phyloP scores from a whole-genome alignment of 176 grass and related monocot genomes.

The Musa beccarii region DNA sequence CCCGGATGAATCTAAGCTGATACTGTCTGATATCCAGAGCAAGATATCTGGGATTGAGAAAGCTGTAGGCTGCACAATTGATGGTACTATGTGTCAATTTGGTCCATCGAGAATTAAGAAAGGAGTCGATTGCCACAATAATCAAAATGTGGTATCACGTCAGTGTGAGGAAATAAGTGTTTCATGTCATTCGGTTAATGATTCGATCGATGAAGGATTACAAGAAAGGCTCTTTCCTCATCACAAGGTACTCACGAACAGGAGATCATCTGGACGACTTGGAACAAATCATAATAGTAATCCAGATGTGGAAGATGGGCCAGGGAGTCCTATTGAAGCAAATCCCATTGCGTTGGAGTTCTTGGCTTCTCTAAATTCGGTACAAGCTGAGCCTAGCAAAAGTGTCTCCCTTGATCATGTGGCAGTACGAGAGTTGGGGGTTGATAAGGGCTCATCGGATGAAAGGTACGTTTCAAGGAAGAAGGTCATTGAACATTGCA shows the following conservation, averaged over 20 bases:
- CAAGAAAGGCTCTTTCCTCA: slow-evolving; percentile 90
- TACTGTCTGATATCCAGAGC: slow-evolving; percentile 85
- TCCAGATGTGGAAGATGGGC: not conserved
- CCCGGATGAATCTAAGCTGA: slow-evolving; percentile 76
- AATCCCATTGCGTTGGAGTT: slow-evolving; percentile 74
- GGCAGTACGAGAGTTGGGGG: not conserved
- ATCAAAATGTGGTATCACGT: slow-evolving; percentile 12
- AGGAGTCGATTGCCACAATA: slow-evolving; percentile 17
- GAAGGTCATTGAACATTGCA: slow-evolving; percentile 21
- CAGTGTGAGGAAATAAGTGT: slow-evolving; percentile 16
- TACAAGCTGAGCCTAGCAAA: slow-evolving; percentile 37
- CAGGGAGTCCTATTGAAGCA: slow-evolving; percentile 30
- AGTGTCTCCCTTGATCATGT: slow-evolving; percentile 23
- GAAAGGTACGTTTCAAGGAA: slow-evolving; percentile 43
- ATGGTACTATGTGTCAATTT: slow-evolving; percentile 37
- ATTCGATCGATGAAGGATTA: slow-evolving; percentile 57
- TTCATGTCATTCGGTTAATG: slow-evolving; percentile 33
- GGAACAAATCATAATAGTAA: slow-evolving; percentile 9
- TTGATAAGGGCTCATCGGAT: slow-evolving; percentile 29
- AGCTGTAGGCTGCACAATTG: slow-evolving; percentile 60
- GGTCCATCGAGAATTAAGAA: slow-evolving; percentile 34
- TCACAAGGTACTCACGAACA: slow-evolving; percentile 65
- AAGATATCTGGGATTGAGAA: slow-evolving; percentile 84
- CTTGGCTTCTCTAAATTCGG: slow-evolving; percentile 68
- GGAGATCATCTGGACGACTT: slow-evolving; percentile 23